A percentile compares a stretch with the other conserved stretches of the same genome.
Evolutionary conservation across 108 stramenopile genomes (phyloP).

Genomic region (Nitzschia sp.): DNA sequence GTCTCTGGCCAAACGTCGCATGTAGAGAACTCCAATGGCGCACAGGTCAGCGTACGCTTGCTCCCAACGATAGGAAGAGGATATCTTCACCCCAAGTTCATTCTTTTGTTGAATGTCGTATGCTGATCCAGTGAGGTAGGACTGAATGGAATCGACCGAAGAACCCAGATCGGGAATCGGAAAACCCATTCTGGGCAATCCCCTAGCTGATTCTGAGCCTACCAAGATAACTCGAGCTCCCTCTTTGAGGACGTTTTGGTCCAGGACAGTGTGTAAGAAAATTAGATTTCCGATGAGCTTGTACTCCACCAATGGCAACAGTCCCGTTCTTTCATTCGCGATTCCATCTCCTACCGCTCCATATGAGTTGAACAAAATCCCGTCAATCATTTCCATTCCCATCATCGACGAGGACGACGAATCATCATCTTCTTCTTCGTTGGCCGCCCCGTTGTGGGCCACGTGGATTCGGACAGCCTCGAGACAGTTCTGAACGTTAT

Average conservation of each 20-base stretch:
- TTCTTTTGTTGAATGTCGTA: background rate
- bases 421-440: too few species aligned
- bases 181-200: slow-evolving; percentile 21
- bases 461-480: background rate
- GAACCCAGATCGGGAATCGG: slow-evolving; percentile 6
- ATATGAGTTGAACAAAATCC: background rate
- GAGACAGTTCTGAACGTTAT: background rate
- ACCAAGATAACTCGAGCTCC: slow-evolving; percentile 5
- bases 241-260: background rate
- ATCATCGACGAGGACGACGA: too few species aligned
- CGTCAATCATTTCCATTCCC: background rate
- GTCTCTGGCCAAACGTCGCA: background rate
- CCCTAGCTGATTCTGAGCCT: slow-evolving; percentile 25
- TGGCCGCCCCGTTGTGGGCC: too few species aligned
- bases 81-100: background rate
- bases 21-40: slow-evolving; percentile 21
- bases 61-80: slow-evolving; percentile 11
- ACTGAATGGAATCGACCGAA: background rate
- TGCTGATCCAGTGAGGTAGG: background rate
- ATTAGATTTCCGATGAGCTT: background rate
- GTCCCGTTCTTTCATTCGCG: background rate
- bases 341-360: background rate
- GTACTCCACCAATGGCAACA: background rate
- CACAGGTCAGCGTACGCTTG: slow-evolving; percentile 11
- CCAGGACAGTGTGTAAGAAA: background rate